phyloP scores from a whole-genome alignment of 2,329 filamentous ascomycete genomes.

The Penicillium occitanis region DNA sequence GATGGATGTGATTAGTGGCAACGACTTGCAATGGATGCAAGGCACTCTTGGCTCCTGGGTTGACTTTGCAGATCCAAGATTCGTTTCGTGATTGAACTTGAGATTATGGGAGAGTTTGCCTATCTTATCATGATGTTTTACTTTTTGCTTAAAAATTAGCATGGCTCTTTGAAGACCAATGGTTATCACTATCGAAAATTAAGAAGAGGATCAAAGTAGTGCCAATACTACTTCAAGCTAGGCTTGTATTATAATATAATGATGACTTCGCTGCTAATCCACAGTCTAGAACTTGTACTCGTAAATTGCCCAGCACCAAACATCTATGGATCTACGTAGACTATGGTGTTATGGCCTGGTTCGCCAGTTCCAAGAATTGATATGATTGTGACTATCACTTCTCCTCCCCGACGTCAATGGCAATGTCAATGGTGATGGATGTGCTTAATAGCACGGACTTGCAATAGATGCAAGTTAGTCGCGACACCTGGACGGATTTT shows the following conservation, averaged over 20 bases:
- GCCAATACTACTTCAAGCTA: neutral
- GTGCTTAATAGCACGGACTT: too few relatives aligned
- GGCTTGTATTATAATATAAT: neutral
- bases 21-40: neutral
- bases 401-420: too few relatives aligned
- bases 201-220: neutral
- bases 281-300: too few relatives aligned
- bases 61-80: neutral
- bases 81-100: neutral
- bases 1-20: neutral
- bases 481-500: neutral
- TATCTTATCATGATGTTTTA: neutral
- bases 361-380: too few relatives aligned
- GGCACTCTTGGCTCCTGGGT: neutral
- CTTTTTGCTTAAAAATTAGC: neutral
- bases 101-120: neutral
- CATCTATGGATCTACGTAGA: too few relatives aligned
- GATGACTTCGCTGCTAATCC: neutral
- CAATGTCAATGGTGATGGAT: too few relatives aligned
- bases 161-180: neutral
- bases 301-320: too few relatives aligned
- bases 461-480: too few relatives aligned
- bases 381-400: too few relatives aligned
- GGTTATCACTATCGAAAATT: neutral
- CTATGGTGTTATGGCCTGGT: too few relatives aligned